A percentile compares a stretch with the other conserved stretches of the same genome.
Evolutionary conservation across 768 basidiomycete species (phyloP).

Genomic region (Mycena vitilis): DNA sequence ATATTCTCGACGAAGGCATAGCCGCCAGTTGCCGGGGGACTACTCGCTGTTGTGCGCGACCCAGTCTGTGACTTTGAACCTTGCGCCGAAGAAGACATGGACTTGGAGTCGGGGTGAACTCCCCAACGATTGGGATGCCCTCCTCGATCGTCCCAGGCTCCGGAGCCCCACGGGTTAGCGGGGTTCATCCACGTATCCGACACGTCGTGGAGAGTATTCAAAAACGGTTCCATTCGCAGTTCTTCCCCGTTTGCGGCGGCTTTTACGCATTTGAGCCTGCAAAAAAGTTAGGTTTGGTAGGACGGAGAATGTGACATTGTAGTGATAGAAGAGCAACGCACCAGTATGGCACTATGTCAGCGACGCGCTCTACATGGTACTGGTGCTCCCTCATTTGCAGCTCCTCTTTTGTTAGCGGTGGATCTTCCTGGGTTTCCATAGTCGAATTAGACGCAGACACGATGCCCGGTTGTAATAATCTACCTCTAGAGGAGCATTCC

Average conservation of each 20-base stretch:
- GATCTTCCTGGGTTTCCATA: conserved; percentile 27
- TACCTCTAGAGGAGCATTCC: conserved; percentile 39
- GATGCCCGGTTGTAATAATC: not conserved
- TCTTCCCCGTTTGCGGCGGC: conserved; percentile 30
- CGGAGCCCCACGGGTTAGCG: conserved; percentile 19
- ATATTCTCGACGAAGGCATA: conserved; percentile 31
- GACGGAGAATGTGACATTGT: too few relatives aligned
- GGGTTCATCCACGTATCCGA: conserved; percentile 20
- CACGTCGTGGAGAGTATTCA: conserved; percentile 24
- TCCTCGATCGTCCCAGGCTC: conserved; percentile 17
- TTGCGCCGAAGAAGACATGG: conserved; percentile 19
- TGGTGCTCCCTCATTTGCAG: conserved; percentile 44
- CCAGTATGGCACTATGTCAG: conserved; percentile 66
- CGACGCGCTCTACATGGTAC: conserved; percentile 56
- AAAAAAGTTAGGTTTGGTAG: too few relatives aligned
- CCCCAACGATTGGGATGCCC: conserved; percentile 22
- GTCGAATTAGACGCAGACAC: conserved; percentile 3
- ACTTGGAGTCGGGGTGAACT: conserved; percentile 8
- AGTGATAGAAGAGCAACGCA: too few relatives aligned
- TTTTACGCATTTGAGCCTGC: conserved; percentile 36
- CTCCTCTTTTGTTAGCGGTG: conserved; percentile 43
- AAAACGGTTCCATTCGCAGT: conserved; percentile 29
- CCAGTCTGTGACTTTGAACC: conserved; percentile 15
- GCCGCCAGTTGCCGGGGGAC: not conserved
- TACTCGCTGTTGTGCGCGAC: conserved; percentile 12